Conservation (phyloP, 2,329 filamentous ascomycete genomes). For the Torrubiella hemipterigena region DNA sequence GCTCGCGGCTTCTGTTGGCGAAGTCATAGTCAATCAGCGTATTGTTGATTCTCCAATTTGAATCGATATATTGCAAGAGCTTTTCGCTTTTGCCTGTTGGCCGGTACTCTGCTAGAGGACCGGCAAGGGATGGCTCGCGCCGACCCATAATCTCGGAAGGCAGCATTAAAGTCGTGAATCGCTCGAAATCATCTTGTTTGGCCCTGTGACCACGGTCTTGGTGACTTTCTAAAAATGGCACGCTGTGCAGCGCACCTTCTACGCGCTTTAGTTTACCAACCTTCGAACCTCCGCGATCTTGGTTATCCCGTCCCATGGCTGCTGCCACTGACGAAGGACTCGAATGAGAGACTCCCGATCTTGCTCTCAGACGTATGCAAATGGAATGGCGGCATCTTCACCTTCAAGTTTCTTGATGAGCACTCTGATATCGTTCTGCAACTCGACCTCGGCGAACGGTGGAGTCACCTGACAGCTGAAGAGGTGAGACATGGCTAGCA, state of each 20-base stretch:
- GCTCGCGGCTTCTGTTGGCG: not conserved
- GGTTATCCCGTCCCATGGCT: not conserved
- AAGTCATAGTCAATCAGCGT: constrained; percentile 2
- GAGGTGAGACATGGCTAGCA: constrained; percentile 10
- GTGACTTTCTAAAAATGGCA: not conserved
- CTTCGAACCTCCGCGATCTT: constrained; percentile 1
- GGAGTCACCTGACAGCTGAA: constrained; percentile 10
- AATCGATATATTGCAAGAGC: not conserved
- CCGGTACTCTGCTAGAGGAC: not conserved
- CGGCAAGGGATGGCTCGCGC: not conserved
- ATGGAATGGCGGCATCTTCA: constrained; percentile 1
- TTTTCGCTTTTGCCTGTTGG: not conserved
- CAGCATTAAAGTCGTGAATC: not conserved
- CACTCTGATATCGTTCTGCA: constrained; percentile 8
- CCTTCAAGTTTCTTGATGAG: constrained; percentile 9
- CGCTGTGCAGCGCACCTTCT: not conserved
- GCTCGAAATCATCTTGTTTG: not conserved
- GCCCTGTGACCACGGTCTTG: too few species aligned
- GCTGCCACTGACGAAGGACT: constrained; percentile 8
- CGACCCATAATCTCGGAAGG: not conserved
- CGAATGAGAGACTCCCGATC: constrained; percentile 4
- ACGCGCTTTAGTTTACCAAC: constrained; percentile 6
- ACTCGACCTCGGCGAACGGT: constrained; percentile 8
- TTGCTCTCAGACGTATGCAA: not conserved
- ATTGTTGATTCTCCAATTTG: constrained; percentile 1